A percentile compares a stretch with the other conserved stretches of the same genome.
These are phyloP conservation scores for Populus hybrid DNA, from an alignment of 441 rosid species.

Conservation along the genomic window DNA sequence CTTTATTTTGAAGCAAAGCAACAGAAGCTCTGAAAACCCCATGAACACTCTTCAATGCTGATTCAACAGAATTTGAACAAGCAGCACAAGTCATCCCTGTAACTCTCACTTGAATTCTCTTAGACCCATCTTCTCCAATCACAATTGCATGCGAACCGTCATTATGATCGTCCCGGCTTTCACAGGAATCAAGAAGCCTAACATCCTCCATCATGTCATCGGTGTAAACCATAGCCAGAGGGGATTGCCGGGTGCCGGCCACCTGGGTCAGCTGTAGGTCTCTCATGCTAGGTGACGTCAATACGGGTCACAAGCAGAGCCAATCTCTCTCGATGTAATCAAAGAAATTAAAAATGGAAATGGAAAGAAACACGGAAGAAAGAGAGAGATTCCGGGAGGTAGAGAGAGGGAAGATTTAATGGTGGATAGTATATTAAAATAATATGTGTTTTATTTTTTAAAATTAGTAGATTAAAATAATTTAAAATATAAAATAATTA, in stretches of 20 bases:
- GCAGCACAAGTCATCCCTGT: slow-evolving; percentile 99
- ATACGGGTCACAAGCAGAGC: slow-evolving; percentile 11
- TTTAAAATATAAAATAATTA: too few relatives aligned
- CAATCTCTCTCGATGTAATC: not conserved
- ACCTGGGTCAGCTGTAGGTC: slow-evolving; percentile 67
- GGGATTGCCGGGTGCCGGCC: slow-evolving; percentile 35
- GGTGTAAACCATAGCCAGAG: slow-evolving; percentile 9
- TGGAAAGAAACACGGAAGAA: not conserved
- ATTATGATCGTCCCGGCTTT: slow-evolving; percentile 13
- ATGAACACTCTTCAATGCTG: slow-evolving; percentile 56
- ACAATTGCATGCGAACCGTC: slow-evolving; percentile 21
- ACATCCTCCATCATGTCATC: slow-evolving; percentile 60
- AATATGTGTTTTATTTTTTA: too few relatives aligned
- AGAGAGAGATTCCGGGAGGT: not conserved
- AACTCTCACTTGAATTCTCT: slow-evolving; percentile 68
- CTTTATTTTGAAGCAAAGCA: slow-evolving; percentile 84
- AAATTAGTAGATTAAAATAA: too few relatives aligned
- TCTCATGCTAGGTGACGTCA: slow-evolving; percentile 63
- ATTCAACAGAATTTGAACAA: slow-evolving; percentile 93
- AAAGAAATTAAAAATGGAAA: not conserved
- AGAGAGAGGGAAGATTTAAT: not conserved
- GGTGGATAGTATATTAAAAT: too few relatives aligned
- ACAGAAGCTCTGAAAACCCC: slow-evolving; percentile 81
- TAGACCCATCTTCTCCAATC: slow-evolving; percentile 31
- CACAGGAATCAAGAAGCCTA: slow-evolving; percentile 74